A percentile compares a stretch with the other conserved stretches of the same genome.
phyloP scores from a whole-genome alignment of 148 eudicot species.

The Vaccinium myrtillus region DNA sequence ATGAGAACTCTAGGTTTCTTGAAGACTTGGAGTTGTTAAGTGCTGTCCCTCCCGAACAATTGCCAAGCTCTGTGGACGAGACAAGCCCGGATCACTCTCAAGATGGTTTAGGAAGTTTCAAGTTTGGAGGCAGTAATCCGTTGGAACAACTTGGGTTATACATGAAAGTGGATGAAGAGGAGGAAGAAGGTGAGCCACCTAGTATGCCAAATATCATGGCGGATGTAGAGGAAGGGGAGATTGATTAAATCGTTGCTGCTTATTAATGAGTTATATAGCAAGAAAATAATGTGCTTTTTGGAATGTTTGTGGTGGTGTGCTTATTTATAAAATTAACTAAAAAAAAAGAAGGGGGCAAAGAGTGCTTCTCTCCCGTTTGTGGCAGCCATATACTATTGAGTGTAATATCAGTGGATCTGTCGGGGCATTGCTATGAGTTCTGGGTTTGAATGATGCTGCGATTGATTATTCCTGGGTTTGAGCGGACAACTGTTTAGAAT shows the following conservation, averaged over 20 bases:
- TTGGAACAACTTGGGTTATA: conserved; percentile 75
- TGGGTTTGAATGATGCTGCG: not conserved
- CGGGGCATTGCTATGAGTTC: not conserved
- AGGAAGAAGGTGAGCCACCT: conserved; percentile 61
- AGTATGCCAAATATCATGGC: conserved; percentile 21
- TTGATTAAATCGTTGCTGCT: conserved; percentile 29
- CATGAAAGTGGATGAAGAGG: conserved; percentile 73
- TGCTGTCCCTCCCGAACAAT: conserved; percentile 40
- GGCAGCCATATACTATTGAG: not conserved
- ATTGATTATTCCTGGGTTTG: not conserved
- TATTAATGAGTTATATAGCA: not conserved
- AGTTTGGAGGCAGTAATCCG: conserved; percentile 57
- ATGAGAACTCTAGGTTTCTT: conserved; percentile 57
- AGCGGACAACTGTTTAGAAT: not conserved
- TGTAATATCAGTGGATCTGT: not conserved
- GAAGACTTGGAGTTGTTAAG: conserved; percentile 65
- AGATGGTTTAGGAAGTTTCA: conserved; percentile 61
- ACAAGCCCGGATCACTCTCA: conserved; percentile 54
- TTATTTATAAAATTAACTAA: not conserved
- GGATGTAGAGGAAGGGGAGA: conserved; percentile 55
- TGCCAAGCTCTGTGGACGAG: conserved; percentile 55
- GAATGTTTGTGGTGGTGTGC: not conserved
- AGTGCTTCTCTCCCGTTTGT: not conserved
- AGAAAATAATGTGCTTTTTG: not conserved
- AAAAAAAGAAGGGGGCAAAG: not conserved